Evolutionary conservation across 1,139 yeast species (phyloP).

Genomic region (Suhomyces chickasaworum): DNA sequence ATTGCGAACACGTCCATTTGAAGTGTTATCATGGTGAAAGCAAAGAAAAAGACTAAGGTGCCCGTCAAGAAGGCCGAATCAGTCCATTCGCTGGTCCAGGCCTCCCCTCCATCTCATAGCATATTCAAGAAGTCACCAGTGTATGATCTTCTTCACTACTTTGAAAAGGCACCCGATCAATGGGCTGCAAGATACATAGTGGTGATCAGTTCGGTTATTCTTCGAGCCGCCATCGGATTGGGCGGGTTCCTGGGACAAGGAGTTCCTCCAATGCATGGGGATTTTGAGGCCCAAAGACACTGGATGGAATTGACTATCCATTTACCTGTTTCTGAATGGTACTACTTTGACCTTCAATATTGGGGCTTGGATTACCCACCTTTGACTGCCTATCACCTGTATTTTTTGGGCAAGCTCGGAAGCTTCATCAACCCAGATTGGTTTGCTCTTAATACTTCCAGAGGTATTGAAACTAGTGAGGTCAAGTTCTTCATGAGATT

Average conservation of each 20-base stretch:
- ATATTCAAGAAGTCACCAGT: constrained; percentile 35
- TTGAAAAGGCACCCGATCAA: constrained; percentile 71
- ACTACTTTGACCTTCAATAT: constrained; percentile 81
- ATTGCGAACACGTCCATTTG: constrained; percentile 1
- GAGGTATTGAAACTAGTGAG: constrained; percentile 71
- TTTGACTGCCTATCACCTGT: constrained; percentile 90
- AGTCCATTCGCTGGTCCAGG: not conserved
- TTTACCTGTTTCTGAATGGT: constrained; percentile 79
- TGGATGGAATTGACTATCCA: constrained; percentile 92
- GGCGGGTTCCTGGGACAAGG: constrained; percentile 81
- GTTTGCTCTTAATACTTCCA: constrained; percentile 72
- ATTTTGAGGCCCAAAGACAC: constrained; percentile 97
- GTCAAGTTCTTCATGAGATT: constrained; percentile 83
- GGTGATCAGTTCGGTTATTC: constrained; percentile 70
- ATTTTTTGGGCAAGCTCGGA: constrained; percentile 76
- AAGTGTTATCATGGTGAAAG: constrained; percentile 14
- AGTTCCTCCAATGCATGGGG: constrained; percentile 83
- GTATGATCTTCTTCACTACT: constrained; percentile 42
- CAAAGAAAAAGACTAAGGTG: constrained; percentile 16
- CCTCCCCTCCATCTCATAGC: constrained; percentile 6
- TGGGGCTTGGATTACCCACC: constrained; percentile 99
- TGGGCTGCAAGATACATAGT: constrained; percentile 87
- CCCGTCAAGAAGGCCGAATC: constrained; percentile 1
- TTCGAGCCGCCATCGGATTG: constrained; percentile 83
- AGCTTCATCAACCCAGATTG: constrained; percentile 60